A percentile compares a stretch with the other conserved stretches of the same genome.
phyloP scores from a whole-genome alignment of 139 green algal species.

The Asterochloris erici region DNA sequence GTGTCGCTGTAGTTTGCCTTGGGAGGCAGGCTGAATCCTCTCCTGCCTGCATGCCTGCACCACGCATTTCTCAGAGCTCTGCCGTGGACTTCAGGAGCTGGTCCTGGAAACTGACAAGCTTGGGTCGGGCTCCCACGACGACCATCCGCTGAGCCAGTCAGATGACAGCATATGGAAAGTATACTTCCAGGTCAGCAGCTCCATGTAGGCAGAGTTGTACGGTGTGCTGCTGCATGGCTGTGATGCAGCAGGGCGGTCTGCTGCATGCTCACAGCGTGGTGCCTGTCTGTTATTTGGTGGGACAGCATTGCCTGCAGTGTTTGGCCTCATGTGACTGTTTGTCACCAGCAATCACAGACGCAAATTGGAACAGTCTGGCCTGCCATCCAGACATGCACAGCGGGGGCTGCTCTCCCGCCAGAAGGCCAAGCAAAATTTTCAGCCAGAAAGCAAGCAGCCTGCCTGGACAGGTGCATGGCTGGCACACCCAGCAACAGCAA shows the following conservation, averaged over 20 bases:
- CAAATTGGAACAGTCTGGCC: too few relatives aligned
- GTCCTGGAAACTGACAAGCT: conserved; percentile 75
- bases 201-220: too few relatives aligned
- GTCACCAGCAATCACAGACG: too few relatives aligned
- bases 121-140: conserved; percentile 32
- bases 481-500: too few relatives aligned
- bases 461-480: too few relatives aligned
- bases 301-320: background rate
- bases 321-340: too few relatives aligned
- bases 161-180: conserved; percentile 65
- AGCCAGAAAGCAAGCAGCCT: too few relatives aligned
- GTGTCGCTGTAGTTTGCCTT: background rate
- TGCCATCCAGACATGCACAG: too few relatives aligned
- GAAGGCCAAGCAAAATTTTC: too few relatives aligned
- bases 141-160: conserved; percentile 79
- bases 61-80: background rate
- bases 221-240: background rate
- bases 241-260: too few relatives aligned
- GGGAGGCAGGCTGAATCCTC: background rate
- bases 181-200: conserved; percentile 69
- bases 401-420: too few relatives aligned
- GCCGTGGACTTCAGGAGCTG: conserved; percentile 50
- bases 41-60: background rate
- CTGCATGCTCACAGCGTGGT: too few relatives aligned
- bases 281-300: background rate